Conservation (phyloP, 805 yeast species). For the Jamesozyma spencerorum region DNA sequence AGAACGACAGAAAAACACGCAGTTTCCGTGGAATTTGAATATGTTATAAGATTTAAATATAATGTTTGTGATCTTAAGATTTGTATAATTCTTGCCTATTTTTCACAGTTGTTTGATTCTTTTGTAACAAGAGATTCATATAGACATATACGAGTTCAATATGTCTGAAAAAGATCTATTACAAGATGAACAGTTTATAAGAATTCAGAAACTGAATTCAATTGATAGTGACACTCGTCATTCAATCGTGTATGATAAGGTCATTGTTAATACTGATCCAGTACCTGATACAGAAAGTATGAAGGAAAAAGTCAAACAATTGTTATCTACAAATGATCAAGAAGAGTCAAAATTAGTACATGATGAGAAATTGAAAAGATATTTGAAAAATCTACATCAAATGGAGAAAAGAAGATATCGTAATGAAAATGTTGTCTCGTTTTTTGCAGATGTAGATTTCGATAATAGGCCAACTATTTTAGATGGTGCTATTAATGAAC, state of each 20-base stretch:
- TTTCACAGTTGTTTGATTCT: too few relatives aligned
- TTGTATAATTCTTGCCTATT: too few relatives aligned
- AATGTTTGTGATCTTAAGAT: too few relatives aligned
- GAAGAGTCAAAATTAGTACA: not conserved
- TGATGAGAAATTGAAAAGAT: conserved; percentile 7
- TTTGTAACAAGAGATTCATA: too few relatives aligned
- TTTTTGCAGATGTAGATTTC: conserved; percentile 47
- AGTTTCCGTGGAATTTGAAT: too few relatives aligned
- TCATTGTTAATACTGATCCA: not conserved
- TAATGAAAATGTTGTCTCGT: conserved; percentile 31
- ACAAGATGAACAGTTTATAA: conserved; percentile 19
- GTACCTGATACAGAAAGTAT: not conserved
- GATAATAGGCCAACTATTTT: conserved; percentile 38
- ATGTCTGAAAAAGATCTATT: conserved; percentile 16
- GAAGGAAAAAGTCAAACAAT: not conserved
- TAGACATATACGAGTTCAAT: too few relatives aligned
- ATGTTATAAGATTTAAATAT: too few relatives aligned
- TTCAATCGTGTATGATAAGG: conserved; percentile 11
- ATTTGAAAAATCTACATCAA: conserved; percentile 8
- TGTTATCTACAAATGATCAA: not conserved
- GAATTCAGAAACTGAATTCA: conserved; percentile 21
- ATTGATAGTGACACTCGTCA: conserved; percentile 8
- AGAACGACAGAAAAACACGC: too few relatives aligned
- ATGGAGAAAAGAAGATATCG: conserved; percentile 8
- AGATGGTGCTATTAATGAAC: conserved; percentile 36